phyloP scores from a whole-genome alignment of 2,329 filamentous ascomycete species.

The Tetracladium maxilliforme region DNA sequence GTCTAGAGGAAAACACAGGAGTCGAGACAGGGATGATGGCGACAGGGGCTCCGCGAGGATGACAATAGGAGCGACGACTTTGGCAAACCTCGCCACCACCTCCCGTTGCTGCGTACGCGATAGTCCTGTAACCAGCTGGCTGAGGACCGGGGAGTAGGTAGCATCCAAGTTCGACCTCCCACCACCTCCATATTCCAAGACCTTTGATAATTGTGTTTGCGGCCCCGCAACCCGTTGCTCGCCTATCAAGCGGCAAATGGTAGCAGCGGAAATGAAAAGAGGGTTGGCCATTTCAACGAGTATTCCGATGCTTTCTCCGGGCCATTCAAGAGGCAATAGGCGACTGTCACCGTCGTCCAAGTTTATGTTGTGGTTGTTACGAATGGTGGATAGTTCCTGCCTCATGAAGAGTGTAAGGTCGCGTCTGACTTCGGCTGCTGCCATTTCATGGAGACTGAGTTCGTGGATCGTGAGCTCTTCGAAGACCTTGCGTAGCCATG shows the following conservation, averaged over 20 bases:
- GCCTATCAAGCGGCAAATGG: constrained; percentile 11
- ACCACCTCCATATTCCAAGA: neutral
- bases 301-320: constrained; percentile 5
- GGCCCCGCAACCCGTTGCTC: neutral
- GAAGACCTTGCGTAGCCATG: too few species aligned
- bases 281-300: constrained; percentile 7
- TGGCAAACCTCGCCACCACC: neutral
- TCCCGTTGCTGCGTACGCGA: neutral
- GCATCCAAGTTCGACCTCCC: neutral
- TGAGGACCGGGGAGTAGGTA: neutral
- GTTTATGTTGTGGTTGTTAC: constrained; percentile 10
- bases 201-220: neutral
- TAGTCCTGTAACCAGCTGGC: neutral
- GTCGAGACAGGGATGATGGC: neutral
- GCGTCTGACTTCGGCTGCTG: constrained; percentile 11
- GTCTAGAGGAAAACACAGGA: constrained; percentile 1
- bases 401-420: constrained; percentile 22
- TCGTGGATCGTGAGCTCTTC: constrained; percentile 12
- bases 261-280: constrained; percentile 13
- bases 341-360: too few species aligned
- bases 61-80: constrained; percentile 1
- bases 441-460: constrained; percentile 21
- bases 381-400: constrained; percentile 14
- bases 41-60: constrained; percentile 1
- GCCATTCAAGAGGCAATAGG: constrained; percentile 6